Evolutionary conservation across 176 grass and related monocot genomes (phyloP), one percentile per base, ranked within the genome.

Genomic region (Saccharum officinarum): DNA sequence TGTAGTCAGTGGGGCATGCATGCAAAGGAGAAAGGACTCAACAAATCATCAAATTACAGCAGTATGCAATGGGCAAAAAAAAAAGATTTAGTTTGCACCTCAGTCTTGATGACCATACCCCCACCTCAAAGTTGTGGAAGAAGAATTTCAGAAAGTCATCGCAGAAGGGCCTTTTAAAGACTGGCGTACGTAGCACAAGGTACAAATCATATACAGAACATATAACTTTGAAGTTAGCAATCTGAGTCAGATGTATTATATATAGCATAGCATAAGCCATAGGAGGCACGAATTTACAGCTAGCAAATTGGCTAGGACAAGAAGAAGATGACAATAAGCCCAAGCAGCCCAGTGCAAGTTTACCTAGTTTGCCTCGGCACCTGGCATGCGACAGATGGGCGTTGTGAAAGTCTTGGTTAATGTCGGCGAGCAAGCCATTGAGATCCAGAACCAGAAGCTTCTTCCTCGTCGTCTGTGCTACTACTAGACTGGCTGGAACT

Each of bases 401-500:
- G 23, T 67, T 66, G 52, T 66, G 9, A 23, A 75, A 68, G 26
- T 88, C 79, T 17, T 76, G 66, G 80, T 83, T 90, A 49, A 97
- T 89, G 85, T 97, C 95, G 30, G 71, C 90, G 67, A 97, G 91
- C 67, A 97, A 73, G 75, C 95, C 95, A 46, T 97, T 97, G 49
- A 97, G 68, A 79, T 94, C 90, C 20, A 97, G 88, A 78, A 94
- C 84, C 0, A 49, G 76, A 70, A 97, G 90, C 55, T 97, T 47
- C 10, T 8, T 8, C 40, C 8, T 42, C 40, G 40, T 41, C 40
- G 8, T 42, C 40, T 42, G 7, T 42, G 40, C 40, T 42, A 42
- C 40, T 42, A 42, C 40, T 10, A 42, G 40, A 8, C 40, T 42
- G 7, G 40, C 40, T 42, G 40, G 40, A 42, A 42, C 9, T 13